Conservation (phyloP, 352 stramenopile genomes). For the Thraustotheca clavata region DNA sequence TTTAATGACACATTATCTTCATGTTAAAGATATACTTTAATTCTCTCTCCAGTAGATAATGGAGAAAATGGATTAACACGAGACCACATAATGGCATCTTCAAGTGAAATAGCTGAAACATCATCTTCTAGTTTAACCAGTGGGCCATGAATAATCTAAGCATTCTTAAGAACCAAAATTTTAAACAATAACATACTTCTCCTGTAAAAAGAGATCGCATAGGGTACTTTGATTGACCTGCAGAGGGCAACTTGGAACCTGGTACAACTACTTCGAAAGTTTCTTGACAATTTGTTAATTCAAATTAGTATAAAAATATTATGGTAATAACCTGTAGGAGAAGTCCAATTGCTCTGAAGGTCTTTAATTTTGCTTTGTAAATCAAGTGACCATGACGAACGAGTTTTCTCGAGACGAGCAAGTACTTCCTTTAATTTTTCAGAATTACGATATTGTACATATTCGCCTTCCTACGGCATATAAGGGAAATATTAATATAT, state of each 20-base stretch:
- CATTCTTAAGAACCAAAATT: not conserved
- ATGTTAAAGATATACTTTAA: not conserved
- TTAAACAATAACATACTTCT: not conserved
- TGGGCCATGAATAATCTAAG: slow-evolving; percentile 14
- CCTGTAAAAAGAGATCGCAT: slow-evolving; percentile 12
- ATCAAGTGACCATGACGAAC: not conserved
- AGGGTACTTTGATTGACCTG: not conserved
- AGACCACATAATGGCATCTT: slow-evolving; percentile 20
- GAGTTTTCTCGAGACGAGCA: not conserved
- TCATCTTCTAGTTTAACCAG: slow-evolving; percentile 16
- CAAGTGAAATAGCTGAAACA: slow-evolving; percentile 13
- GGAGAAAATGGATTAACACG: slow-evolving; percentile 19
- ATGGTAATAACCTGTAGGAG: too few species aligned
- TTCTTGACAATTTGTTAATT: not conserved
- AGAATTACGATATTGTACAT: not conserved
- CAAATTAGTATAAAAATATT: too few species aligned
- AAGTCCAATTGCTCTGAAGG: not conserved
- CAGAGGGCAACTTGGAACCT: slow-evolving; percentile 7
- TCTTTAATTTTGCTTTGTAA: not conserved
- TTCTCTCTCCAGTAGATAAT: slow-evolving; percentile 2
- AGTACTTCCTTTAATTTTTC: not conserved
- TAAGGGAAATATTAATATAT: not conserved
- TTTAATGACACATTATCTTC: slow-evolving; percentile 7
- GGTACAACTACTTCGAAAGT: not conserved
- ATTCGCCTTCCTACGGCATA: slow-evolving; percentile 2